Base-by-base conservation (phyloP, 805 yeast species). In the Candida easanensis region DNA sequence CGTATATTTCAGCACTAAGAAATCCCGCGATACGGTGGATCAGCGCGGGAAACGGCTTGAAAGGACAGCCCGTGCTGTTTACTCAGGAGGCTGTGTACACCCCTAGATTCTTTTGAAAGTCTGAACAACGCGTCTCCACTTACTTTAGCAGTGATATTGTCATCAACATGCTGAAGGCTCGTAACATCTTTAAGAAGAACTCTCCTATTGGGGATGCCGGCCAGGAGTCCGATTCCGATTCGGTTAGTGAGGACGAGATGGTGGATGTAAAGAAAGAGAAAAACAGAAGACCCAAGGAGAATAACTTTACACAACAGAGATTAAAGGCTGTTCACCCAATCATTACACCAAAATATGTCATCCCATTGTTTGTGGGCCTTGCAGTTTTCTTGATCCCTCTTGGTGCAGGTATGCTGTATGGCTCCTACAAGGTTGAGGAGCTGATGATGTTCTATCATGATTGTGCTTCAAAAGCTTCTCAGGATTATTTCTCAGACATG, bases 361-460 rank as follows among this genome's bases (percentile, higher is more conserved):
- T 91, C 40, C 96, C 97, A 7, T 68, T 91, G 44, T 78, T 90
- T 53, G 67, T 89, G 34, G 46, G 79, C 13, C 69, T 90, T 34
- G 88, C 95, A 1, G 72, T 84, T n/a, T 73, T 93, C 13, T 85
- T 89, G 61, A 87, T 91, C 11, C 95, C 96, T 14, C 76, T 93
- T 42, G 99, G 99, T 18, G 88, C 89, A 17, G 90, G 84, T 34
- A 77, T 93, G 52, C 63, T 89, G 20, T 76, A 78, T 46, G 83
- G 91, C 13, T 74, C 89, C 3, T 71, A 79, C 57, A 73, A 75
- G 49, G 88, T 89, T 7, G 84, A 90, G 61, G 82, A 83, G 48
- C 41, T 93, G 26, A 72, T 74, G 31, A 71, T 93, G 26, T 84
- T 88, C 55, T 91, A 91, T 60, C 77, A 89, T 35, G 70, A 78